Evolutionary conservation across 257 asterid genomes (phyloP).

Genomic region (Solanum chmielewskii): DNA sequence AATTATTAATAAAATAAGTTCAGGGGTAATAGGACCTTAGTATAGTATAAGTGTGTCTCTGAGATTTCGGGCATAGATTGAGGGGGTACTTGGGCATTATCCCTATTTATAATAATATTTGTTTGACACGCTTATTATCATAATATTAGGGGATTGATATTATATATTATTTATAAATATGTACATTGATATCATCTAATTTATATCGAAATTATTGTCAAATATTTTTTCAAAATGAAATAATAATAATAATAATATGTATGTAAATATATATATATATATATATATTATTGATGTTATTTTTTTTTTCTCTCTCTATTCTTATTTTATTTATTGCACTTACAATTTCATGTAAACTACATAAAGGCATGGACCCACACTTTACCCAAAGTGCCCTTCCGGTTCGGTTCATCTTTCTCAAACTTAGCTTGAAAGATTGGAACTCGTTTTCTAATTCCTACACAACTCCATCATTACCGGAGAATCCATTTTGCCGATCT

Average conservation of each 20-base stretch:
- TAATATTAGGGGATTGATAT: no score
- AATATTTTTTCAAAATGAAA: neutral
- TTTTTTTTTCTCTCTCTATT: neutral
- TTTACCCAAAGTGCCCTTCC: neutral
- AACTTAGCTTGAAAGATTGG: neutral
- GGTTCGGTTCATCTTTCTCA: conserved; percentile 1
- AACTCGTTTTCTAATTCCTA: neutral
- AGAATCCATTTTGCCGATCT: neutral
- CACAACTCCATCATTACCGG: conserved; percentile 6
- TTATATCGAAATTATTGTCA: neutral
- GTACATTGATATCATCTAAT: neutral
- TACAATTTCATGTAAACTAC: neutral
- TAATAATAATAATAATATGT: no score
- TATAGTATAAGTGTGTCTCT: no score
- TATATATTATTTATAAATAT: neutral
- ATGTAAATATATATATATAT: no score
- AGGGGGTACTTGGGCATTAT: no score
- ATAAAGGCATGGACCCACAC: neutral
- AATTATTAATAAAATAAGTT: no score
- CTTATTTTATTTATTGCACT: neutral
- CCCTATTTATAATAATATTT: no score
- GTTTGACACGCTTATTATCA: no score
- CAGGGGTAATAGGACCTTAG: no score
- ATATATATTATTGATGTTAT: neutral
- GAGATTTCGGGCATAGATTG: no score